These are phyloP conservation scores for Penicillium atrosanguineum DNA, from an alignment of 495 filamentous ascomycete species.

Conservation along the genomic window DNA sequence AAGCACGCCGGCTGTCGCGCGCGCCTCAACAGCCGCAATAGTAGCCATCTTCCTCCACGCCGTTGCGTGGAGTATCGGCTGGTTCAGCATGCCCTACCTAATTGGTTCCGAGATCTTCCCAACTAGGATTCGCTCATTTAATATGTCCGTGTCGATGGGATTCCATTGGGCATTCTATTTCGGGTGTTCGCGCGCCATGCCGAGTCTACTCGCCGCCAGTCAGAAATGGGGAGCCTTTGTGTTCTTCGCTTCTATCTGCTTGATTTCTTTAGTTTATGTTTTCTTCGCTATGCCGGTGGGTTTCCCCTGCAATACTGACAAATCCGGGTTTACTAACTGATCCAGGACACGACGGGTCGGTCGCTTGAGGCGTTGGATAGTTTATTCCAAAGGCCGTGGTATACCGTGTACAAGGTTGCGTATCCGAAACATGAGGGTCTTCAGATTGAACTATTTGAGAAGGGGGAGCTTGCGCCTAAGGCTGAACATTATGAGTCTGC, in stretches of 20 bases:
- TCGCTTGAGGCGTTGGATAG: conserved; percentile 22
- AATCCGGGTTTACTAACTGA: too few relatives aligned
- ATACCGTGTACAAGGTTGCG: conserved; percentile 20
- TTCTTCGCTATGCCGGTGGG: conserved; percentile 27
- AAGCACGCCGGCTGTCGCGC: conserved; percentile 9
- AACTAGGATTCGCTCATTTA: conserved; percentile 32
- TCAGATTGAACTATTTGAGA: conserved; percentile 10
- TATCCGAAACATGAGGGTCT: conserved; percentile 10
- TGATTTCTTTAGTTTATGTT: conserved; percentile 21
- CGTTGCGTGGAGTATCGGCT: conserved; percentile 62
- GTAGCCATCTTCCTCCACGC: conserved; percentile 56
- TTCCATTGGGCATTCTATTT: conserved; percentile 65
- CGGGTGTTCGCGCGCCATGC: conserved; percentile 46
- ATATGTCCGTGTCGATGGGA: conserved; percentile 26
- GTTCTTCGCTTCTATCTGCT: conserved; percentile 22
- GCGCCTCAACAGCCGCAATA: conserved; percentile 47
- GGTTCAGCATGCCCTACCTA: conserved; percentile 65
- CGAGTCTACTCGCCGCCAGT: conserved; percentile 42
- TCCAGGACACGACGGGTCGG: conserved; percentile 24
- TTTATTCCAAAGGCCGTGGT: conserved; percentile 26
- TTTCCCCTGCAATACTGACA: not conserved
- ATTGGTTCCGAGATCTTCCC: conserved; percentile 67
- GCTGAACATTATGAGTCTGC: too few relatives aligned
- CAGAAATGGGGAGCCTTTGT: conserved; percentile 26
- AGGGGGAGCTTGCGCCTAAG: not conserved